phyloP scores from a whole-genome alignment of 208 protist species.

The Trypanosoma cruzi region DNA sequence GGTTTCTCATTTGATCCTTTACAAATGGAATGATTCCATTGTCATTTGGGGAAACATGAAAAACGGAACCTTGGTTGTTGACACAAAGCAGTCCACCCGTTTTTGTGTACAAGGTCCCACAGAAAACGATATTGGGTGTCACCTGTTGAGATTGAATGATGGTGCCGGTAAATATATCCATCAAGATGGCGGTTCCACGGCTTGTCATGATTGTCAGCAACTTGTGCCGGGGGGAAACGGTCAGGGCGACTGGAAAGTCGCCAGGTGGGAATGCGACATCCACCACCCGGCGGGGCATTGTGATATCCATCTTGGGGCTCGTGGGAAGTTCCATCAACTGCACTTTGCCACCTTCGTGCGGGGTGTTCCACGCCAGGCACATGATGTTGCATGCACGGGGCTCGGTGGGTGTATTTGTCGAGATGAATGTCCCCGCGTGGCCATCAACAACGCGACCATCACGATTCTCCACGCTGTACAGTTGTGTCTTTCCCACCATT shows the following conservation, averaged over 20 bases:
- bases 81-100: constrained; percentile 95
- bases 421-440: constrained; percentile 95
- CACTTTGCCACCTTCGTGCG: constrained; percentile 79
- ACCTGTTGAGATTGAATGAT: constrained; percentile 97
- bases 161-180: constrained; percentile 96
- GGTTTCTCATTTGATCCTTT: constrained; percentile 93
- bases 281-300: constrained; percentile 55
- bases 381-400: constrained; percentile 93
- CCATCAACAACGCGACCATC: constrained; percentile 96
- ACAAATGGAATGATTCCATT: constrained; percentile 97
- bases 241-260: constrained; percentile 99
- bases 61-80: constrained; percentile 95
- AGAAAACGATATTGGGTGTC: constrained; percentile 95
- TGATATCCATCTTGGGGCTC: constrained; percentile 72
- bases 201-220: constrained; percentile 98
- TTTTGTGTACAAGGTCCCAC: constrained; percentile 89
- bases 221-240: constrained; percentile 95
- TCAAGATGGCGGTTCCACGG: constrained; percentile 94
- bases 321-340: constrained; percentile 93
- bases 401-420: constrained; percentile 69
- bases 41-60: constrained; percentile 96
- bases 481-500: constrained; percentile 95
- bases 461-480: constrained; percentile 97
- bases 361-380: constrained; percentile 94
- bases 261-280: constrained; percentile 59